A percentile compares a stretch with the other conserved stretches of the same genome.
These are phyloP conservation scores for Russula virescens DNA, from an alignment of 768 basidiomycete species.

Conservation along the genomic window DNA sequence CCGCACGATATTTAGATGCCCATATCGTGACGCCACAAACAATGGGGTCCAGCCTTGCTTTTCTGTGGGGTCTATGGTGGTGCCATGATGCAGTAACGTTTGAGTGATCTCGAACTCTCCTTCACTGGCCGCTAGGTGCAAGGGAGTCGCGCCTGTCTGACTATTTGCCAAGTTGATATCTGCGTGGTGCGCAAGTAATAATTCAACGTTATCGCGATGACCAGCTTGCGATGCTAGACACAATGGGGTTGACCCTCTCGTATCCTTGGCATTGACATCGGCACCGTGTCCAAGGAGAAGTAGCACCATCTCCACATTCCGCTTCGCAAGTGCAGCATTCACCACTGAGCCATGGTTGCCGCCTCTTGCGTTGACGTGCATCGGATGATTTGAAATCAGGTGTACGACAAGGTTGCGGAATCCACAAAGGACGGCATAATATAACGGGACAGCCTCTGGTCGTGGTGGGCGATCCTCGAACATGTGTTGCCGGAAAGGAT, in stretches of 20 bases:
- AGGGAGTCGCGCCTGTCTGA: background rate
- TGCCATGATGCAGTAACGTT: background rate
- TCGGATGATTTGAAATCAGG: background rate
- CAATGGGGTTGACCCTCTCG: background rate
- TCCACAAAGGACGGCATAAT: background rate
- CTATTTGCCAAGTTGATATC: background rate
- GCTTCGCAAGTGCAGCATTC: background rate
- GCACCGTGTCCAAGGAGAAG: background rate
- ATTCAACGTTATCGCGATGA: background rate
- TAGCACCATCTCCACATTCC: background rate
- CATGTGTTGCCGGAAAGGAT: background rate
- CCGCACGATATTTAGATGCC: background rate
- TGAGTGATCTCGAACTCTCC: background rate
- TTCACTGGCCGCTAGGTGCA: rapidly evolving
- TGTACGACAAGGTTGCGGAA: background rate
- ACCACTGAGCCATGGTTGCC: background rate
- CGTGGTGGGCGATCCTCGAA: background rate
- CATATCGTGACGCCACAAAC: background rate
- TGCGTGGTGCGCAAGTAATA: background rate
- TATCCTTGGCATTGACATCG: background rate
- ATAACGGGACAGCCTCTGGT: background rate
- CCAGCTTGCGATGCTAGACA: background rate
- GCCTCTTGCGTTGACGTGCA: background rate
- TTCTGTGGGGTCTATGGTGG: background rate
- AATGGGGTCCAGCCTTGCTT: background rate